Percentiles rank a stretch among this genome's conserved stretches.
Evolutionary conservation across 1,284 basidiomycete genomes (phyloP).

Genomic region (Neonothopanus nambi): DNA sequence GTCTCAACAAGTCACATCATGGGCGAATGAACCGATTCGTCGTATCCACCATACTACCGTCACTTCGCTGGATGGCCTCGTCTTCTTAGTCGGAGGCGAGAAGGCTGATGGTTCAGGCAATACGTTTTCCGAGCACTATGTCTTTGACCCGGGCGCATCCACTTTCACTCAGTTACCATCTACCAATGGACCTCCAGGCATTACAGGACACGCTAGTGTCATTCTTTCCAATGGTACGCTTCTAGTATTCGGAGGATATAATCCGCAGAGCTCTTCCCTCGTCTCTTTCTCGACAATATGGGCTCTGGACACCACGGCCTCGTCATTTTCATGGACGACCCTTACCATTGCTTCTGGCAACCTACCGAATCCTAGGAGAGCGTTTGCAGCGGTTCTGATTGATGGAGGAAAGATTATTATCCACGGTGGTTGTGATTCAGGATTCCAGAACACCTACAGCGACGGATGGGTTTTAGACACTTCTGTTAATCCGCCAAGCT

Average conservation of each 20-base stretch:
- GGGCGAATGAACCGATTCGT: constrained; percentile 69
- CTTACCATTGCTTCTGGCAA: constrained; percentile 38
- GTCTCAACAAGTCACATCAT: constrained; percentile 48
- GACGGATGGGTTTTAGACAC: constrained; percentile 81
- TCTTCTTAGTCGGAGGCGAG: constrained; percentile 76
- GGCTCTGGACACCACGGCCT: constrained; percentile 59
- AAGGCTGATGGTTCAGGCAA: constrained; percentile 73
- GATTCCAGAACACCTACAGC: constrained; percentile 51
- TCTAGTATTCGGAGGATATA: constrained; percentile 77
- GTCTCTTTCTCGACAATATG: constrained; percentile 62
- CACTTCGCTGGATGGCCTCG: constrained; percentile 43
- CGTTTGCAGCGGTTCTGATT: constrained; percentile 62
- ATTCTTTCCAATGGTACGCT: constrained; percentile 67
- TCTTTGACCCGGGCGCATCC: constrained; percentile 54
- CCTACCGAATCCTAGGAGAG: constrained; percentile 62
- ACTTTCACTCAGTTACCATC: constrained; percentile 59
- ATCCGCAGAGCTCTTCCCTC: constrained; percentile 46
- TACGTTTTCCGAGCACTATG: constrained; percentile 63
- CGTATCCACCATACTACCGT: constrained; percentile 72
- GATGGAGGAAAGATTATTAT: constrained; percentile 62
- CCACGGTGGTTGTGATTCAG: constrained; percentile 74
- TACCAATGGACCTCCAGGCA: constrained; percentile 57
- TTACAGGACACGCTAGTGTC: constrained; percentile 73
- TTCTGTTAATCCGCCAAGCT: constrained; percentile 51
- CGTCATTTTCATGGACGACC: constrained; percentile 51